Conservation (phyloP, 2,329 filamentous ascomycete genomes). For the Penicillium vulpinum region DNA sequence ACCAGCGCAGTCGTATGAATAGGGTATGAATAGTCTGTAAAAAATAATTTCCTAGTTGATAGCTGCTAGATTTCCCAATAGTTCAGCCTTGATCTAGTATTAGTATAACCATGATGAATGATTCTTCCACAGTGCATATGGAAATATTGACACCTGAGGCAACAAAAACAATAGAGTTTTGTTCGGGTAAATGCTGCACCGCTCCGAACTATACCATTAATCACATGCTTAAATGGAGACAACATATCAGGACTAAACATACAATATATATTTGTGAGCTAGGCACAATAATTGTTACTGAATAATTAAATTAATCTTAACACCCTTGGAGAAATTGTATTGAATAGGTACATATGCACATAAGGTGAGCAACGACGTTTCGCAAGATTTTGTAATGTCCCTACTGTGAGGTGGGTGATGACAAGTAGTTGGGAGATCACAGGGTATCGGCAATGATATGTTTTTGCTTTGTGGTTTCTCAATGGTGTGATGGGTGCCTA, state of each 20-base stretch:
- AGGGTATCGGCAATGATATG: no score
- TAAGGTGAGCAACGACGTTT: background rate
- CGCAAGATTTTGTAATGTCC: background rate
- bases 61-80: background rate
- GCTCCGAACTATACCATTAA: slow-evolving; percentile 4
- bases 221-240: background rate
- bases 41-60: no score
- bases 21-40: no score
- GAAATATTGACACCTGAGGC: background rate
- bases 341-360: background rate
- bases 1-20: background rate
- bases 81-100: no score
- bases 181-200: background rate
- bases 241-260: background rate
- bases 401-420: background rate
- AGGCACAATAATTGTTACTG: background rate
- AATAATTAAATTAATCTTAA: background rate
- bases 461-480: background rate
- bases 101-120: no score
- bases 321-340: background rate
- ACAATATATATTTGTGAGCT: background rate
- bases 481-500: background rate
- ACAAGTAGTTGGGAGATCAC: background rate
- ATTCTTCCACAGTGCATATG: background rate
- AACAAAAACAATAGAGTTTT: background rate